These are phyloP conservation scores for Rubia peregrina DNA, from an alignment of 305 asterid genomes.

Conservation along the genomic window DNA sequence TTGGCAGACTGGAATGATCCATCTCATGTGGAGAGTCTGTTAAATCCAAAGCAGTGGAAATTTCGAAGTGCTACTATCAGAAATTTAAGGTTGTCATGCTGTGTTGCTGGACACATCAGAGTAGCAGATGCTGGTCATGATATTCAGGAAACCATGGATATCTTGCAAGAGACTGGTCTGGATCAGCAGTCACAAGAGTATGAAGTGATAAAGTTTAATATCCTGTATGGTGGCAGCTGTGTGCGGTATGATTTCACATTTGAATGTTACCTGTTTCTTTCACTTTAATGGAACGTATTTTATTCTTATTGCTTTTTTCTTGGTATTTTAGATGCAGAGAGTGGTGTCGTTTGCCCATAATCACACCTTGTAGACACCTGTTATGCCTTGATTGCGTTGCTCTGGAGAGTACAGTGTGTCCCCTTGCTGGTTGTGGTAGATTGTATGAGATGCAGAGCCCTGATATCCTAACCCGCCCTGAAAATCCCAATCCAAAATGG, in stretches of 20 bases:
- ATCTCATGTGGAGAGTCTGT: conserved; percentile 95
- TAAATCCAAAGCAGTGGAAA: conserved; percentile 95
- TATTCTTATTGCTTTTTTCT: conserved; percentile 17
- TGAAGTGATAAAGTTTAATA: conserved; percentile 46
- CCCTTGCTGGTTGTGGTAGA: conserved; percentile 72
- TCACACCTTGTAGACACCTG: conserved; percentile 92
- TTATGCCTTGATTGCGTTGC: conserved; percentile 92
- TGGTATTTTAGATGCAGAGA: conserved; percentile 54
- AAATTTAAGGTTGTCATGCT: conserved; percentile 91
- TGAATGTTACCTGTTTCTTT: conserved; percentile 20
- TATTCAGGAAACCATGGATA: conserved; percentile 97
- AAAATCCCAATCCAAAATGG: conserved; percentile 98
- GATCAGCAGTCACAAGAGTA: conserved; percentile 64
- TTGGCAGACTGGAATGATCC: conserved; percentile 99
- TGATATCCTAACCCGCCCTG: conserved; percentile 81
- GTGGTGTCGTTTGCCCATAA: conserved; percentile 95
- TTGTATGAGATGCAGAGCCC: conserved; percentile 95
- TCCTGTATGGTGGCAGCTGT: conserved; percentile 71
- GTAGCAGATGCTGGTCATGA: conserved; percentile 88
- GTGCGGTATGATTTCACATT: conserved; percentile 47
- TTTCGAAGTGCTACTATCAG: conserved; percentile 70
- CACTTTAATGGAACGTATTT: conserved; percentile 18
- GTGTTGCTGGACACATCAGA: conserved; percentile 92
- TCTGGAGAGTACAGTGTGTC: conserved; percentile 76
- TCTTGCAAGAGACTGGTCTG: conserved; percentile 56